phyloP scores from a whole-genome alignment of 2,329 filamentous ascomycete species.

The Neoarthrinium moseri region DNA sequence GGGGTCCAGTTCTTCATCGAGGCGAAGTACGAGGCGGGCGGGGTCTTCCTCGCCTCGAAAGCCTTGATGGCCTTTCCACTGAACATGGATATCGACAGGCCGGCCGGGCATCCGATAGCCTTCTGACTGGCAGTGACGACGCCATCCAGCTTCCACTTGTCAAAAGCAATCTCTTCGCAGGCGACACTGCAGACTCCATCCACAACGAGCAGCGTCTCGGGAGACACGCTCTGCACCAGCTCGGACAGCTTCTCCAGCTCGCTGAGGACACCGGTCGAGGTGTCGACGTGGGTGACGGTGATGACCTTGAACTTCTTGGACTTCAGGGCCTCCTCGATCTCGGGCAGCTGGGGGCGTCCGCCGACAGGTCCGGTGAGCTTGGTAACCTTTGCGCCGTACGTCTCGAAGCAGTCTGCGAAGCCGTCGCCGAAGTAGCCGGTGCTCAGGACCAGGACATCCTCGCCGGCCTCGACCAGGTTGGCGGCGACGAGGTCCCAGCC shows the following conservation, averaged over 20 bases:
- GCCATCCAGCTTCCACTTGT: constrained; percentile 89
- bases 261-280: constrained; percentile 91
- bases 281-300: constrained; percentile 96
- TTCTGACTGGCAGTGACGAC: constrained; percentile 96
- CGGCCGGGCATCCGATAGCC: constrained; percentile 92
- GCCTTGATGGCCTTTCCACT: constrained; percentile 82
- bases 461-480: constrained; percentile 85
- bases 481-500: constrained; percentile 97
- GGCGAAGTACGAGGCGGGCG: constrained; percentile 87
- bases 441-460: constrained; percentile 89
- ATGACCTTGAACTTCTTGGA: constrained; percentile 92
- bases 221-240: constrained; percentile 81
- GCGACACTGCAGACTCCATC: constrained; percentile 98
- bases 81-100: constrained; percentile 90
- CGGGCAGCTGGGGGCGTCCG: constrained; percentile 78
- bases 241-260: constrained; percentile 84
- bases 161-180: constrained; percentile 92
- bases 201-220: constrained; percentile 86
- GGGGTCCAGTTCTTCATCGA: constrained; percentile 97
- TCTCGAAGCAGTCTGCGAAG: constrained; percentile 87
- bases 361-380: constrained; percentile 89
- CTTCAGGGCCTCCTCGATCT: constrained; percentile 85
- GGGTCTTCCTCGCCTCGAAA: constrained; percentile 77
- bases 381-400: constrained; percentile 87
- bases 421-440: constrained; percentile 97